Conservation (phyloP, 179 eudicot genomes). For the Spinacia oleracea region DNA sequence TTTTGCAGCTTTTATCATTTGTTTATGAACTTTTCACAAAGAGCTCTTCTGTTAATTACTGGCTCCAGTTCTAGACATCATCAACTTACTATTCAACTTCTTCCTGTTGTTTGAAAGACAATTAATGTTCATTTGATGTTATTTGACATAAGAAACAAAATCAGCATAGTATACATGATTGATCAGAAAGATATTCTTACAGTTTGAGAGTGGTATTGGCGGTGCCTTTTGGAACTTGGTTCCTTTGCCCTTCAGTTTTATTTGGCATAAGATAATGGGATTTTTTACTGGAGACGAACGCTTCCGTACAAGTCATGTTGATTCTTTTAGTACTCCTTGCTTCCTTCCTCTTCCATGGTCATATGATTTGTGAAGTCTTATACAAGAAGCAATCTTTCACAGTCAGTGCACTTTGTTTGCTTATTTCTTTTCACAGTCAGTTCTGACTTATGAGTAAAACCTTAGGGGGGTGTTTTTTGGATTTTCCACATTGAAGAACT, state of each 20-base stretch:
- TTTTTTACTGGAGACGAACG: background rate
- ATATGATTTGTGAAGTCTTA: background rate
- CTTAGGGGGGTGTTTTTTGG: background rate
- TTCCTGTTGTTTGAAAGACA: constrained; percentile 1
- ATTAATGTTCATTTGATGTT: background rate
- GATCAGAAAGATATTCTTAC: background rate
- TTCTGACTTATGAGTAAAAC: background rate
- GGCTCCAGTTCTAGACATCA: background rate
- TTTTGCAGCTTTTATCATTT: constrained; percentile 17
- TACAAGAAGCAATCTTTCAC: background rate
- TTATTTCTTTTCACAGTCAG: background rate
- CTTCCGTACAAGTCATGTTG: background rate
- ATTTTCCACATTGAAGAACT: background rate
- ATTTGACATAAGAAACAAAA: background rate
- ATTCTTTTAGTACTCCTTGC: background rate
- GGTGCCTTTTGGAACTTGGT: constrained; percentile 6
- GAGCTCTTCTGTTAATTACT: background rate
- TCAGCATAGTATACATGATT: background rate
- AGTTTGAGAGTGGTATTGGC: background rate
- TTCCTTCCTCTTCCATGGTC: background rate
- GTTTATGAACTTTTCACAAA: background rate
- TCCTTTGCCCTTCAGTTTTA: background rate
- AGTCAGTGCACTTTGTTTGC: background rate
- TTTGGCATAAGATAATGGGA: background rate
- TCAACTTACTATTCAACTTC: background rate